phyloP scores from a whole-genome alignment of 164 flowering plant genomes.

The Berberis thunbergii region DNA sequence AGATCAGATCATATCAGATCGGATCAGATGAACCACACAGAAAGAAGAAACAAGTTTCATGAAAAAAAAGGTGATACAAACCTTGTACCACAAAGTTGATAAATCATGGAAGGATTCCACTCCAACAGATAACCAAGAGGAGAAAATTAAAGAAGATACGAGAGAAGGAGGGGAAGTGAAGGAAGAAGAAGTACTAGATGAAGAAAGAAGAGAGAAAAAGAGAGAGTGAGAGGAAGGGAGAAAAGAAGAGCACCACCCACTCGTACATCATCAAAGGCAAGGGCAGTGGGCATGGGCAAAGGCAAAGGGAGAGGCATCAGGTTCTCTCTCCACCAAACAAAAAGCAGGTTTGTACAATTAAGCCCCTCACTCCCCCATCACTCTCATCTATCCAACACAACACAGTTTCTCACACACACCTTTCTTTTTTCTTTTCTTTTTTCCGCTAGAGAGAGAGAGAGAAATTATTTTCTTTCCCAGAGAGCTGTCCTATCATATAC shows the following conservation, averaged over 20 bases:
- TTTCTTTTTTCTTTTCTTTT: neutral
- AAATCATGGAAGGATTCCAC: too few species aligned
- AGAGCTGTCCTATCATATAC: too few species aligned
- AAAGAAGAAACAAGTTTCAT: too few species aligned
- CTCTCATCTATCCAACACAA: conserved; percentile 9
- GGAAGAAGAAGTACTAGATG: neutral
- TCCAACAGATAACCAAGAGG: too few species aligned
- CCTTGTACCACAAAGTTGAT: too few species aligned
- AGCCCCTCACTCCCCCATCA: neutral
- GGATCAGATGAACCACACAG: too few species aligned
- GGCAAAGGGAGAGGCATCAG: neutral
- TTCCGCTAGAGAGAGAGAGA: too few species aligned
- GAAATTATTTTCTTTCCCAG: too few species aligned
- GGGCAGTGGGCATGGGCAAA: too few species aligned
- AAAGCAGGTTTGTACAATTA: neutral
- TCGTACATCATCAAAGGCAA: conserved; percentile 9
- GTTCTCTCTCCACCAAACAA: conserved; percentile 11
- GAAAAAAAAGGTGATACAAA: too few species aligned
- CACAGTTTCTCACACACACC: neutral
- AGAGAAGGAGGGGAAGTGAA: conserved; percentile 4
- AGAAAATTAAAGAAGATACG: too few species aligned
- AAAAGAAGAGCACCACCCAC: conserved; percentile 14
- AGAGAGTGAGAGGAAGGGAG: neutral
- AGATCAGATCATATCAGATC: too few species aligned
- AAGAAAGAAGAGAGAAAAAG: neutral